Conservation (phyloP, 257 asterid species). For the Solanum sparsipilum region DNA sequence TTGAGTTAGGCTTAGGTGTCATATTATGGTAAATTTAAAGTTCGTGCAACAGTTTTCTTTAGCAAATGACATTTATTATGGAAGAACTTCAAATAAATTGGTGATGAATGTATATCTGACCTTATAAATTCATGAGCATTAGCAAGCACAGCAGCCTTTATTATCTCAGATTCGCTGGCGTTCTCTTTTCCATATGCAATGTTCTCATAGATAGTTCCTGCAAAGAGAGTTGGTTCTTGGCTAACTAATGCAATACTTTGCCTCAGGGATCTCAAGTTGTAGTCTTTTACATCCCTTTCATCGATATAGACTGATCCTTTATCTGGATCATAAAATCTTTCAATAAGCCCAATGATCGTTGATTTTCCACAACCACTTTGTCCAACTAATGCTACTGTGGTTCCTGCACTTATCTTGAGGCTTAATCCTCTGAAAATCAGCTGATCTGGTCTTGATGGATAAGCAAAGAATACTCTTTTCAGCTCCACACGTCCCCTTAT, state of each 20-base stretch:
- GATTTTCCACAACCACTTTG: slow-evolving; percentile 96
- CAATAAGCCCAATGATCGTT: slow-evolving; percentile 55
- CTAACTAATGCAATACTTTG: slow-evolving; percentile 70
- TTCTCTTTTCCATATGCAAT: slow-evolving; percentile 48
- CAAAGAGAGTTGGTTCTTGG: slow-evolving; percentile 72
- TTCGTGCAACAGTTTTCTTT: not conserved
- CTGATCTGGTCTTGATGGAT: slow-evolving; percentile 57
- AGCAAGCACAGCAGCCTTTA: slow-evolving; percentile 66
- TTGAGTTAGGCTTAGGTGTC: too few relatives aligned
- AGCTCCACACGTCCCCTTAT: slow-evolving; percentile 56
- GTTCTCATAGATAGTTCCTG: slow-evolving; percentile 58
- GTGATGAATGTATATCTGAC: not conserved
- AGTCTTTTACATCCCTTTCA: slow-evolving; percentile 50
- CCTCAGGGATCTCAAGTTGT: slow-evolving; percentile 48
- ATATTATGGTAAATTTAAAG: not conserved
- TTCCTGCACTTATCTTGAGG: slow-evolving; percentile 49
- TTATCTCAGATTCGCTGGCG: slow-evolving; percentile 39
- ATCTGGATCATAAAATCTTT: slow-evolving; percentile 68
- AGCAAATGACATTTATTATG: not conserved
- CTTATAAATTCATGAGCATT: slow-evolving; percentile 75
- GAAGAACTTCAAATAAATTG: not conserved
- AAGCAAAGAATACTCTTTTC: slow-evolving; percentile 46
- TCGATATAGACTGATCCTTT: slow-evolving; percentile 55
- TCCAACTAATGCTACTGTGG: slow-evolving; percentile 77
- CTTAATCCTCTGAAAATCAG: slow-evolving; percentile 57